Percentiles rank a stretch among this genome's conserved stretches.
Evolutionary conservation across 148 eudicot genomes (phyloP).

Genomic region (Talinum fruticosum): DNA sequence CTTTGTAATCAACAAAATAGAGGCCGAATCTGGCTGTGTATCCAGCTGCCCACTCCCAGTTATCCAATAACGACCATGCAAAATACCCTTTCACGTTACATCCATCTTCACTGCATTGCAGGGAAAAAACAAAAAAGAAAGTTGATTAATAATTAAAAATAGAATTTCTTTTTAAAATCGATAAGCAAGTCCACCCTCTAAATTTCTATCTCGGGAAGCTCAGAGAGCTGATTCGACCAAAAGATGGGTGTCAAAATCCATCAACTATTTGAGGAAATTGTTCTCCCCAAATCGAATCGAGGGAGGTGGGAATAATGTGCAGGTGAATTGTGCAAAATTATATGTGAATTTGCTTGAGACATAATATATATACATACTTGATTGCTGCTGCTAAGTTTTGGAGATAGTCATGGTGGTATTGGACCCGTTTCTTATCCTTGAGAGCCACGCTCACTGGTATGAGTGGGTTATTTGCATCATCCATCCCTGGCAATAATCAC

Average conservation of each 20-base stretch:
- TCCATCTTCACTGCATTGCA: slow-evolving; percentile 63
- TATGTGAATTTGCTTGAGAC: background rate
- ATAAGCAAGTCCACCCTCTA: too few relatives aligned
- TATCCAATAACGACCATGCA: slow-evolving; percentile 90
- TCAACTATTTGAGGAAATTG: too few relatives aligned
- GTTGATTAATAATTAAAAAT: too few relatives aligned
- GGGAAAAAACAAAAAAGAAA: background rate
- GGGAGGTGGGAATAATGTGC: too few relatives aligned
- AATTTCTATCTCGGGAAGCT: too few relatives aligned
- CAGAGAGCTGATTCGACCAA: too few relatives aligned
- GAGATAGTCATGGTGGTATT: slow-evolving; percentile 79
- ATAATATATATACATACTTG: slow-evolving; percentile 53
- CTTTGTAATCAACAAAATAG: slow-evolving; percentile 58
- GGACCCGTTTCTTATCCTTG: slow-evolving; percentile 73
- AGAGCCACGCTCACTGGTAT: slow-evolving; percentile 43
- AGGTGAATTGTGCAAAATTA: too few relatives aligned
- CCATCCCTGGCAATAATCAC: slow-evolving; percentile 57
- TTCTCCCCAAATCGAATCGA: too few relatives aligned
- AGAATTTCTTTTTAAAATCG: too few relatives aligned
- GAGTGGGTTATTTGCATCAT: slow-evolving; percentile 57
- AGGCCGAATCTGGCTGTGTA: slow-evolving; percentile 76
- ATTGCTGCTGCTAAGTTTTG: slow-evolving; percentile 71
- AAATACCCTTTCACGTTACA: slow-evolving; percentile 91
- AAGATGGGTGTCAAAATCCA: too few relatives aligned
- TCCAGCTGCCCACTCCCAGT: slow-evolving; percentile 96